These are phyloP conservation scores for Penicillium hordei DNA, from an alignment of 2,329 filamentous ascomycete genomes.

Conservation along the genomic window DNA sequence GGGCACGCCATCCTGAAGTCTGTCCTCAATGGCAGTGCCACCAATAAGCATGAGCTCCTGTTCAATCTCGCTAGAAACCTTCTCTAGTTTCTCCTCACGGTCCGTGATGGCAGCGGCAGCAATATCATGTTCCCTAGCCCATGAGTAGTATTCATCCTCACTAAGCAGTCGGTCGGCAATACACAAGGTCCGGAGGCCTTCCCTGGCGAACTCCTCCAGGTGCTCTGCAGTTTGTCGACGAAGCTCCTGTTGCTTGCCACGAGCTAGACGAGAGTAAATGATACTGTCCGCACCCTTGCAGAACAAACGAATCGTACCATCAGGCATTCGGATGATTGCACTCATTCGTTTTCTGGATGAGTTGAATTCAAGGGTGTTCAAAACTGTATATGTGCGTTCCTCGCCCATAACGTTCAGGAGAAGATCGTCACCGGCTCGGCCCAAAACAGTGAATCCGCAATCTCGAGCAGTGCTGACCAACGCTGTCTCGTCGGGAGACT, in stretches of 20 bases:
- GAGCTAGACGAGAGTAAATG: constrained; percentile 87
- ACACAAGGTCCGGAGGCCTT: constrained; percentile 91
- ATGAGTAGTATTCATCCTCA: constrained; percentile 79
- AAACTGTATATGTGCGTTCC: constrained; percentile 78
- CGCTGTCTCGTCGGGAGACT: constrained; percentile 94
- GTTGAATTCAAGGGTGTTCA: constrained; percentile 97
- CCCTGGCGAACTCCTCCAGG: constrained; percentile 92
- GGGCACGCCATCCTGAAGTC: constrained; percentile 92
- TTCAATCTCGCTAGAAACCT: constrained; percentile 86
- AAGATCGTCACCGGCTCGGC: constrained; percentile 75
- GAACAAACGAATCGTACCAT: constrained; percentile 83
- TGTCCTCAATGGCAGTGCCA: constrained; percentile 95
- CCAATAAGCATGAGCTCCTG: constrained; percentile 83
- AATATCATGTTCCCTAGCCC: constrained; percentile 83
- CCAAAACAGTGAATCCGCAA: constrained; percentile 90
- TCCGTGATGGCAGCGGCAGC: constrained; percentile 81
- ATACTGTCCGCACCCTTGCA: constrained; percentile 98
- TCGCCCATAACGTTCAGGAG: constrained; percentile 83
- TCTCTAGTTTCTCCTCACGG: constrained; percentile 90
- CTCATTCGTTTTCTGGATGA: constrained; percentile 97
- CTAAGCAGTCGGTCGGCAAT: constrained; percentile 79
- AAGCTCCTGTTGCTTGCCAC: constrained; percentile 81
- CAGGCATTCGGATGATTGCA: constrained; percentile 90
- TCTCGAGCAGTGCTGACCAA: constrained; percentile 92
- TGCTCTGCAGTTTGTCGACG: constrained; percentile 84